Evolutionary conservation across 352 stramenopile genomes (phyloP).

Genomic region (Salisapilia sapeloensis): DNA sequence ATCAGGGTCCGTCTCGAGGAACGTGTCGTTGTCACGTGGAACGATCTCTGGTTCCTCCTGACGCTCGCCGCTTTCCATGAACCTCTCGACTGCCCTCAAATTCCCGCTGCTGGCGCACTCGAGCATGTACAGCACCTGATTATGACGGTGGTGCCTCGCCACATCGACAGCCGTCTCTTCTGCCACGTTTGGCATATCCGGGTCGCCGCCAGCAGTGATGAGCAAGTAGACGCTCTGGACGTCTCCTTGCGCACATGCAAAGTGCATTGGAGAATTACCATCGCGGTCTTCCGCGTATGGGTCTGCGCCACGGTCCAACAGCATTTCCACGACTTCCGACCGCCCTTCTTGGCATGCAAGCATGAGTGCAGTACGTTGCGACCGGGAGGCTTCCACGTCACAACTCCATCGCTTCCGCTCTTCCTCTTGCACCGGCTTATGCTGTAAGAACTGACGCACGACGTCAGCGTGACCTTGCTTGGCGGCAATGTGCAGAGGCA

Average conservation of each 20-base stretch:
- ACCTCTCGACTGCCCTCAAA: too few species aligned
- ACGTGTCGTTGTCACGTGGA: too few species aligned
- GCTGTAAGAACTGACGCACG: slow-evolving; percentile 20
- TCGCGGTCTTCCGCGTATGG: slow-evolving; percentile 57
- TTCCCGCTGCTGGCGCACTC: slow-evolving; percentile 10
- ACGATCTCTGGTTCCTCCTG: too few species aligned
- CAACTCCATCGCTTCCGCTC: slow-evolving; percentile 7
- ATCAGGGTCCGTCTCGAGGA: too few species aligned
- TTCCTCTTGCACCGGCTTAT: slow-evolving; percentile 8
- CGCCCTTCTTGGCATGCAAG: slow-evolving; percentile 36
- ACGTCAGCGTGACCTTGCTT: slow-evolving; percentile 30
- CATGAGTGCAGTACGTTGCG: slow-evolving; percentile 51
- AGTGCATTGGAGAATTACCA: slow-evolving; percentile 70
- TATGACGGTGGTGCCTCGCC: slow-evolving; percentile 35
- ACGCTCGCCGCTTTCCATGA: too few species aligned
- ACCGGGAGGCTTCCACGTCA: slow-evolving; percentile 23
- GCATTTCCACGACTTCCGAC: slow-evolving; percentile 39
- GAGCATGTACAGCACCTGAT: slow-evolving; percentile 59
- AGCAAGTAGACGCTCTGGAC: slow-evolving; percentile 65
- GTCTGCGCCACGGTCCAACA: slow-evolving; percentile 58
- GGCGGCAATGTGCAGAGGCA: slow-evolving; percentile 40
- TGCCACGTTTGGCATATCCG: slow-evolving; percentile 69
- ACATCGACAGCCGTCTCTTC: slow-evolving; percentile 71
- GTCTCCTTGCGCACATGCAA: slow-evolving; percentile 51
- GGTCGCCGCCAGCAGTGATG: slow-evolving; percentile 64